These are phyloP conservation scores for Haplosporangium gracile DNA, from an alignment of 192 early-diverging fungal species.

Conservation along the genomic window DNA sequence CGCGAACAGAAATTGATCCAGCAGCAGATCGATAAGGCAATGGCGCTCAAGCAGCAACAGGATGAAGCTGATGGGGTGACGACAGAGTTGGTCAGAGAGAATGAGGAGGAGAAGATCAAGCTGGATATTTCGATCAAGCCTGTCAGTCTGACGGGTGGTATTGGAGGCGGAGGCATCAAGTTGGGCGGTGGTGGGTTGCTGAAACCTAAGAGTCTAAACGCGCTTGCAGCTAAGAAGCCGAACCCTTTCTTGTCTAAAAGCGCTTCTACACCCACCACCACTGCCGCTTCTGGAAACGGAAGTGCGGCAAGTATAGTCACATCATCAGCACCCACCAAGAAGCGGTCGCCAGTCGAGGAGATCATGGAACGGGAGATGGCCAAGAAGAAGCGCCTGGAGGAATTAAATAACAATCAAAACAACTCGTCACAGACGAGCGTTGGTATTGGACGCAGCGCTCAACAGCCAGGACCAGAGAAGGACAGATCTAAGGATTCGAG, in stretches of 20 bases:
- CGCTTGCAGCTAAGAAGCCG: slow-evolving; percentile 40
- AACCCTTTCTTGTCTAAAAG: slow-evolving; percentile 48
- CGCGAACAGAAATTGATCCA: slow-evolving; percentile 79
- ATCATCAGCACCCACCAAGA: slow-evolving; percentile 44
- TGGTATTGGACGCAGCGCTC: background rate
- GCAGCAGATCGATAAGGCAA: slow-evolving; percentile 87
- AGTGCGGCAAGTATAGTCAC: background rate
- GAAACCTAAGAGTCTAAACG: slow-evolving; percentile 45
- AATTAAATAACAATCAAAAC: slow-evolving; percentile 11
- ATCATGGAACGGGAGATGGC: slow-evolving; percentile 71
- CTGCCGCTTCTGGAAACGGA: background rate
- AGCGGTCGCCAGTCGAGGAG: slow-evolving; percentile 72
- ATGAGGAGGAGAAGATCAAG: slow-evolving; percentile 79
- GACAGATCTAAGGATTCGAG: slow-evolving; percentile 13
- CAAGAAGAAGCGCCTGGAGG: slow-evolving; percentile 46
- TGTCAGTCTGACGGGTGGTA: slow-evolving; percentile 8
- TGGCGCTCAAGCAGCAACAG: slow-evolving; percentile 15
- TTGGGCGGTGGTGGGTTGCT: slow-evolving; percentile 29
- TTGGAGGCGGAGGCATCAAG: slow-evolving; percentile 10
- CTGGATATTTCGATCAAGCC: slow-evolving; percentile 72
- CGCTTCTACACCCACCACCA: slow-evolving; percentile 15
- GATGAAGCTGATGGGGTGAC: slow-evolving; percentile 22
- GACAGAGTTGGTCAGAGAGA: slow-evolving; percentile 76
- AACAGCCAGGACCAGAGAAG: slow-evolving; percentile 3
- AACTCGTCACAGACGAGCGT: background rate